These are phyloP conservation scores for Ophidiomyces ophidiicola DNA, from an alignment of 2,329 filamentous ascomycete genomes.

Conservation along the genomic window DNA sequence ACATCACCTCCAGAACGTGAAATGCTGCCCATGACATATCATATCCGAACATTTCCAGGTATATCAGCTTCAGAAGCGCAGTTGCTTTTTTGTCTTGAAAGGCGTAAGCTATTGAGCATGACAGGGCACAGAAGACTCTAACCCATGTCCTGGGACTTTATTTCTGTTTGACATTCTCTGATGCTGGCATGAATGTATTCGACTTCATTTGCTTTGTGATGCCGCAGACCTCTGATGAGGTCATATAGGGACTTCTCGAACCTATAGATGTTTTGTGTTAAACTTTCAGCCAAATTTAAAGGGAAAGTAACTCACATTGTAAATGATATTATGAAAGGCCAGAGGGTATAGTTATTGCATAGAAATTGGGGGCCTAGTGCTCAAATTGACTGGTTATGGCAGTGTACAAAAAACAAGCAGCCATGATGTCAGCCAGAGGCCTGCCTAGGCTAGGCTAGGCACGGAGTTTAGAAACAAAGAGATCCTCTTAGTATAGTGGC, in stretches of 20 bases:
- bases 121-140: conserved; percentile 24
- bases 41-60: conserved; percentile 97
- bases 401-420: too few relatives aligned
- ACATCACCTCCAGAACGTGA: conserved; percentile 98
- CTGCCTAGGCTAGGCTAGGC: too few relatives aligned
- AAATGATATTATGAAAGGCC: too few relatives aligned
- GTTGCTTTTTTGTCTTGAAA: conserved; percentile 79
- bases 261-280: too few relatives aligned
- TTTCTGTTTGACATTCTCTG: conserved; percentile 89
- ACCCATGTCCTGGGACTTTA: conserved; percentile 89
- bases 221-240: conserved; percentile 90
- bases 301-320: too few relatives aligned
- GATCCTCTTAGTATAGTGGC: too few relatives aligned
- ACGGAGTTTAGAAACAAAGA: too few relatives aligned
- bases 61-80: conserved; percentile 86
- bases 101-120: conserved; percentile 9
- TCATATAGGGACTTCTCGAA: conserved; percentile 99
- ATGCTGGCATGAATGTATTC: conserved; percentile 89
- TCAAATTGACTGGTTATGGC: too few relatives aligned
- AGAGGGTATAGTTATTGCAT: too few relatives aligned
- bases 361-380: too few relatives aligned
- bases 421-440: too few relatives aligned
- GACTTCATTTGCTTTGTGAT: conserved; percentile 88
- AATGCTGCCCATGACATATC: conserved; percentile 99
- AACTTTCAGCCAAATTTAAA: too few relatives aligned